These are phyloP conservation scores for Lasiodiplodia theobromae DNA, from an alignment of 2,329 filamentous ascomycete species.

Conservation along the genomic window DNA sequence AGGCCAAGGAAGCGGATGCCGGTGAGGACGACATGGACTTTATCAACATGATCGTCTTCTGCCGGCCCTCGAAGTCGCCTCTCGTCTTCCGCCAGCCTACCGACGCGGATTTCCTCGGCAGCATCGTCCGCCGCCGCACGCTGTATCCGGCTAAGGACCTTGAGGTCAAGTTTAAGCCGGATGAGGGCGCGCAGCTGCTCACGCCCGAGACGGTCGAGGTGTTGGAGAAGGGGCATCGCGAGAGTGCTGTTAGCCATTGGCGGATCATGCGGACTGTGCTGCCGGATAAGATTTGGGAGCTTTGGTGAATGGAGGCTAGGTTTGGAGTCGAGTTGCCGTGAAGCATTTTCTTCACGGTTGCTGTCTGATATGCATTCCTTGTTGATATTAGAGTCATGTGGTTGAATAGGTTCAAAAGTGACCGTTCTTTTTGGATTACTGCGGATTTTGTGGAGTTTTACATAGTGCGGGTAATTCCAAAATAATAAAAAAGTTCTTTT, in stretches of 20 bases:
- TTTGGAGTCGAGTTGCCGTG: not conserved
- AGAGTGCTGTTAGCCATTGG: constrained; percentile 87
- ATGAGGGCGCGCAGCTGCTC: constrained; percentile 61
- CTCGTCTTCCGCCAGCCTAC: constrained; percentile 72
- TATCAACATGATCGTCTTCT: constrained; percentile 97
- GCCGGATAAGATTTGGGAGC: constrained; percentile 81
- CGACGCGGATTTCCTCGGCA: constrained; percentile 73
- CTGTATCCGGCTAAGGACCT: constrained; percentile 78
- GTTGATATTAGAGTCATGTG: not conserved
- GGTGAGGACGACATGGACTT: constrained; percentile 70
- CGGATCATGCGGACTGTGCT: constrained; percentile 86
- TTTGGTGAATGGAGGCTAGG: constrained; percentile 68
- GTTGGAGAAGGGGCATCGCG: constrained; percentile 74
- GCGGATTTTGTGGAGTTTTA: not conserved
- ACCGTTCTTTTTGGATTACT: not conserved
- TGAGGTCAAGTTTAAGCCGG: constrained; percentile 50
- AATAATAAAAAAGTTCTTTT: not conserved
- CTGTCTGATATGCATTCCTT: not conserved
- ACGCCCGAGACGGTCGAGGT: constrained; percentile 68
- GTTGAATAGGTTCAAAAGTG: not conserved
- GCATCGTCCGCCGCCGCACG: constrained; percentile 72
- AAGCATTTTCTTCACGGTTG: not conserved
- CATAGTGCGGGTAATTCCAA: not conserved
- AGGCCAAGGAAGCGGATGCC: constrained; percentile 39
- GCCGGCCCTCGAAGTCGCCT: constrained; percentile 66